Evolutionary conservation across 192 early-diverging fungal species (phyloP).

Genomic region (Gaertneriomyces sp.): DNA sequence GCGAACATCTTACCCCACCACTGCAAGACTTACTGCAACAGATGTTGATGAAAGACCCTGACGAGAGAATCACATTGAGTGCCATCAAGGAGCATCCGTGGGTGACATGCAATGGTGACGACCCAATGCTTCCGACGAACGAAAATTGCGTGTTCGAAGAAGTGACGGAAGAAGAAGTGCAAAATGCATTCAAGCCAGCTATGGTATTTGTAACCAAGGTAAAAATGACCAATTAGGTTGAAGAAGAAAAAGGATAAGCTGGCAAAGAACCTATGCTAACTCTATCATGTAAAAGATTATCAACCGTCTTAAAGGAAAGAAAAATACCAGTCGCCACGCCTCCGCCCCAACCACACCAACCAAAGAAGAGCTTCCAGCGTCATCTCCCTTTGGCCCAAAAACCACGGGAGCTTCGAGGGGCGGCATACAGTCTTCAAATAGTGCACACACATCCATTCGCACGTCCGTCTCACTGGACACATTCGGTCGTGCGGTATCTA

Average conservation of each 20-base stretch:
- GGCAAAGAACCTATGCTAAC: neutral
- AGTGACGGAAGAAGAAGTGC: slow-evolving; percentile 50
- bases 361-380: neutral
- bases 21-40: slow-evolving; percentile 33
- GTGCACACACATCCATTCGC: too few species aligned
- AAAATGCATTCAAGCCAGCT: slow-evolving; percentile 43
- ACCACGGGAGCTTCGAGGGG: too few species aligned
- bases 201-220: slow-evolving; percentile 40
- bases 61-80: slow-evolving; percentile 30
- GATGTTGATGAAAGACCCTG: slow-evolving; percentile 50
- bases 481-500: too few species aligned
- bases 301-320: slow-evolving; percentile 27
- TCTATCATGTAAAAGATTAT: slow-evolving; percentile 22
- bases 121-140: slow-evolving; percentile 39
- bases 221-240: neutral
- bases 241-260: neutral
- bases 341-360: slow-evolving; percentile 22
- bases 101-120: slow-evolving; percentile 36
- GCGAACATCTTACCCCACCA: slow-evolving; percentile 22
- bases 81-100: slow-evolving; percentile 44
- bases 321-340: slow-evolving; percentile 7
- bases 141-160: slow-evolving; percentile 48
- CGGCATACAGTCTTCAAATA: too few species aligned
- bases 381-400: neutral
- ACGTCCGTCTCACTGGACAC: too few species aligned